Base-by-base conservation (phyloP, 805 yeast genomes). In the Candida gorgasii region DNA sequence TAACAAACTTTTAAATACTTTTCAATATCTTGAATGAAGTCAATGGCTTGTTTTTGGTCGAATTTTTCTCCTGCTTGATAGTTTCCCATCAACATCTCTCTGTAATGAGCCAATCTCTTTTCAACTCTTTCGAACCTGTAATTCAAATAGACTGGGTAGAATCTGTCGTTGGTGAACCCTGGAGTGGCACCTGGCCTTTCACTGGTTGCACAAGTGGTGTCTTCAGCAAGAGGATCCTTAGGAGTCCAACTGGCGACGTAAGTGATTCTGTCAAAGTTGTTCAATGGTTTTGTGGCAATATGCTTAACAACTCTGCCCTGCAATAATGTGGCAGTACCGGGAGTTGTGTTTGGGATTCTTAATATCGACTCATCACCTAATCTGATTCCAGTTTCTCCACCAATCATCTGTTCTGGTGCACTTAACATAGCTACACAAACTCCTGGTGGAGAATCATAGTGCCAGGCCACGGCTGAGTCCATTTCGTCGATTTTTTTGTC, bases 241-340 rank as follows among this genome's bases (percentile, higher is more conserved):
- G 77, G 73, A 49, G 69, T 62, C 50, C 61, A 69, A n/a, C 69
- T 61, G 16, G 66, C 64, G 33, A 72, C 73, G 9, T 65, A 55
- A 5, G 74, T 68, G 46, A 72, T 68, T 58, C 77, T 61, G 42
- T 72, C 76, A 18, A 50, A 53, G 41, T 61, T 60, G 27, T 61
- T 48, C 20, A 49, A 37, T 8, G 60, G 60, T 27, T 51, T 51
- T 8, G 53, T 45, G 5, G 60, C 60, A 39, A 55, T 46, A 34
- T 55, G 60, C 33, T 47, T 54, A 15, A 55, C 47, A 3, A 54
- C 58, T 33, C 57, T 44, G 8, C 55, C 60, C 42, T 55, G 59
- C 20, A 55, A 39, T 17, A 55, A 26, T 6, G 58, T 43, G n/a
- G 52, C 57, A 26, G 24, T 42, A n/a, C 59, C 59, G 14, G 37